Evolutionary conservation across 2,329 filamentous ascomycete species (phyloP).

Genomic region (Boeremia lycopersici): DNA sequence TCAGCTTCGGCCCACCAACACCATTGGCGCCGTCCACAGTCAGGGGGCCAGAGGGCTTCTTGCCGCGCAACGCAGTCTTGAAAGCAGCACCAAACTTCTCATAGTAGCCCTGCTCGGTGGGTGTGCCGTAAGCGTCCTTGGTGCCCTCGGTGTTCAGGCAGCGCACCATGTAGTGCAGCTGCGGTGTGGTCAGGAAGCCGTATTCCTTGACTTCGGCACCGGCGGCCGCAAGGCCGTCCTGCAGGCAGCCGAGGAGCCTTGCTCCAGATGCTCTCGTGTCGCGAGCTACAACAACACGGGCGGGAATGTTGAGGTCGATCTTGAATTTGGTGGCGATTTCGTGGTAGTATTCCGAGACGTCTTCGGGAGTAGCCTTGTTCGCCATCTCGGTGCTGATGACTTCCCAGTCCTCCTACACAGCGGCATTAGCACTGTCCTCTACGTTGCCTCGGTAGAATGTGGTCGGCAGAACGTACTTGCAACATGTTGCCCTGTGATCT

Average conservation of each 20-base stretch:
- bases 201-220: conserved; percentile 79
- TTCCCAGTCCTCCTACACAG: conserved; percentile 77
- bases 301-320: conserved; percentile 70
- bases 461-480: conserved; percentile 52
- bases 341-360: conserved; percentile 77
- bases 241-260: conserved; percentile 77
- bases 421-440: conserved; percentile 21
- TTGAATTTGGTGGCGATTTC: conserved; percentile 64
- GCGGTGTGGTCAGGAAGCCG: conserved; percentile 94
- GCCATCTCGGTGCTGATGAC: conserved; percentile 84
- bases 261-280: conserved; percentile 94
- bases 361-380: conserved; percentile 78
- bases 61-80: conserved; percentile 78
- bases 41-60: conserved; percentile 70
- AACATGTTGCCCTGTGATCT: conserved; percentile 79
- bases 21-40: conserved; percentile 96
- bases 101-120: conserved; percentile 92
- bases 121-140: conserved; percentile 83
- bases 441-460: not conserved
- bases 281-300: conserved; percentile 85
- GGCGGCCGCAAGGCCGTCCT: conserved; percentile 78
- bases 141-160: conserved; percentile 93
- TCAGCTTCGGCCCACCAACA: conserved; percentile 89
- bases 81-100: conserved; percentile 88
- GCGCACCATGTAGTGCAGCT: conserved; percentile 94